A percentile compares a stretch with the other conserved stretches of the same genome.
These are phyloP conservation scores for Neonectria sp. DNA, from an alignment of 2,329 filamentous ascomycete species.

Conservation along the genomic window DNA sequence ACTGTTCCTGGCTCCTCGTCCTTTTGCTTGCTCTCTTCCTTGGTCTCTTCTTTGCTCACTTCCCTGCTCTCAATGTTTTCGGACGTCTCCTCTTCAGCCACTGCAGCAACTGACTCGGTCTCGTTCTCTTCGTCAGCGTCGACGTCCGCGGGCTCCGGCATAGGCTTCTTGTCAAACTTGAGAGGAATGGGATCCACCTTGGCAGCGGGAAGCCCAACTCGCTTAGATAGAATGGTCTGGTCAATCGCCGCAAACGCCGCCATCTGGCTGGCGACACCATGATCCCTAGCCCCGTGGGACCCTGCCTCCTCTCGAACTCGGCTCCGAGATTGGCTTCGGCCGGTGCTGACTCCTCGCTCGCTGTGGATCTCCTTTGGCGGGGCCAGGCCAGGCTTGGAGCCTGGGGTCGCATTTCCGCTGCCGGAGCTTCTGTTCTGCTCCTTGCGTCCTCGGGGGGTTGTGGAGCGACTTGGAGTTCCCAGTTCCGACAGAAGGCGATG, in stretches of 20 bases:
- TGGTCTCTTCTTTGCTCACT: constrained; percentile 28
- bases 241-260: constrained; percentile 76
- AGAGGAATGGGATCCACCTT: constrained; percentile 65
- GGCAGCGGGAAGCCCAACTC: constrained; percentile 64
- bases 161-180: constrained; percentile 55
- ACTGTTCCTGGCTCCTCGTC: constrained; percentile 58
- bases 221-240: constrained; percentile 71
- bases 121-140: constrained; percentile 28
- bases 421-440: constrained; percentile 56
- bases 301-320: constrained; percentile 49
- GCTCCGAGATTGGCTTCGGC: constrained; percentile 60
- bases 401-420: constrained; percentile 51
- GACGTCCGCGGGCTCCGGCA: constrained; percentile 45
- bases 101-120: background rate
- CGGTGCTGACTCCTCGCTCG: constrained; percentile 50
- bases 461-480: constrained; percentile 66
- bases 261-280: constrained; percentile 63
- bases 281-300: constrained; percentile 51
- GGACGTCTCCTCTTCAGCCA: constrained; percentile 2
- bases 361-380: constrained; percentile 62
- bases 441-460: constrained; percentile 66
- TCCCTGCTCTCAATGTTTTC: background rate
- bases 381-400: constrained; percentile 51
- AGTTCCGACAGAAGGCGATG: constrained; percentile 75
- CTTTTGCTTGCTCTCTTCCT: constrained; percentile 37